Evolutionary conservation across 164 flowering plant species (phyloP), one percentile per base, ranked within the genome.

Genomic region (Stephania cephalantha): DNA sequence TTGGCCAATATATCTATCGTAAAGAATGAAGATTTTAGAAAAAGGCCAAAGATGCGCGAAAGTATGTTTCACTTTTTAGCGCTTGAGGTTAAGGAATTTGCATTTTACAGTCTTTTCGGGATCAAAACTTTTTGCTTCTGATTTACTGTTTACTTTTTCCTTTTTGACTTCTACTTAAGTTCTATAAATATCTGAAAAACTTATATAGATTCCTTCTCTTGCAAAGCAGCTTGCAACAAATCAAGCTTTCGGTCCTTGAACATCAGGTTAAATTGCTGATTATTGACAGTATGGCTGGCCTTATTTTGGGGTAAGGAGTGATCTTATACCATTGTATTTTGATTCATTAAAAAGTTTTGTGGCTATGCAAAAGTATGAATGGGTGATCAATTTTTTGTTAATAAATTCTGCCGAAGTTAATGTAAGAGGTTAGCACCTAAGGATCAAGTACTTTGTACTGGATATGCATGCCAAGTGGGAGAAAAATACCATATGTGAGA

Each of bases 221-320:
- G 52, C 5, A 30, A 73, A 22, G 66, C 86, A 93, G 98, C 85
- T 85, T 93, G 85, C 91, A 89, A 64, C 84, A 88, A 83, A 86
- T 93, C 71, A 90, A 90, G 84, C 81, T 87, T 48, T 89, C 87
- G 48, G 79, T 93, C 44, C 87, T 91, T 73, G 86, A 89, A 77
- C 80, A 85, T 71, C 86, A 87, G 70, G 94, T 91, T 82, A 93
- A 88, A 83, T 80, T 93, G 87, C 87, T 90, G 50, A 81, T 93
- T 69, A 85, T 91, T 82, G 98, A 91, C 77, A 93, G 98, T 87
- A 88, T 91, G 90, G 87, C 94, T 70, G 92, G 94, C 77, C 88
- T 93, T 77, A 75, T 83, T 78, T 84, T 89, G 25, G 91, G 87
- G 98, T 91, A 74, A 79, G 79, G 46, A 71, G 72, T 61, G 45